phyloP scores from a whole-genome alignment of 1,284 basidiomycete genomes.

The Leccinum pachyderme region DNA sequence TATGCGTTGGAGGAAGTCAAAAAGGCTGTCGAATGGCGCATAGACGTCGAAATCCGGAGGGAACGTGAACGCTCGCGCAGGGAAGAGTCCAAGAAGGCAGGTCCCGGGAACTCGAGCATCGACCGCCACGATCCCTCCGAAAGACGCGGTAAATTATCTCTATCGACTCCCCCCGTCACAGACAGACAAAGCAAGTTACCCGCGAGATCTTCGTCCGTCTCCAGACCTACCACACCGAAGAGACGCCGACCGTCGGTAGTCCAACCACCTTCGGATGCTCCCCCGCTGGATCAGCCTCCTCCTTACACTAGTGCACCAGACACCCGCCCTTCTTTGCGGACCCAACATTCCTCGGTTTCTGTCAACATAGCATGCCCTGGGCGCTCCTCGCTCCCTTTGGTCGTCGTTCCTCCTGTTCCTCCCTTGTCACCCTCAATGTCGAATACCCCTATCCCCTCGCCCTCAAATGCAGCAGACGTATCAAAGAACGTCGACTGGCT shows the following conservation, averaged over 20 bases:
- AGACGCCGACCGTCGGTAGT: constrained; percentile 36
- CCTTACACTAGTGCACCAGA: constrained; percentile 29
- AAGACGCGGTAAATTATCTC: constrained; percentile 44
- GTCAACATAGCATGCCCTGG: constrained; percentile 30
- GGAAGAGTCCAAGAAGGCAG: constrained; percentile 58
- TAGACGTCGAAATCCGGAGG: constrained; percentile 73
- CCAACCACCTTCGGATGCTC: constrained; percentile 29
- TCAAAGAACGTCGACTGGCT: constrained; percentile 65
- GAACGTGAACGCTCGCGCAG: constrained; percentile 66
- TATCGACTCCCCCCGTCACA: constrained; percentile 46
- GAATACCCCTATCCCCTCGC: constrained; percentile 7
- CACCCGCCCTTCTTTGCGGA: constrained; percentile 22
- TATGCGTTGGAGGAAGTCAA: constrained; percentile 82
- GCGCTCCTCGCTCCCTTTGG: constrained; percentile 52
- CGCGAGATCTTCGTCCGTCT: constrained; percentile 41
- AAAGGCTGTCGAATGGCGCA: constrained; percentile 79
- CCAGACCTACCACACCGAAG: constrained; percentile 27
- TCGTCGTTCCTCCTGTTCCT: constrained; percentile 53
- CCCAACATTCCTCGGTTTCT: constrained; percentile 28
- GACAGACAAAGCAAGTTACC: constrained; percentile 35
- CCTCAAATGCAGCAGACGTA: constrained; percentile 26
- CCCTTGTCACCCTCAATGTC: constrained; percentile 38
- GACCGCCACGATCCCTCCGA: constrained; percentile 43
- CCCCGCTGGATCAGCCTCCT: constrained; percentile 30
- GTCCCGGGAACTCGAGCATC: constrained; percentile 27